Conservation (phyloP, 306 rosid species). For the Mimosa pudica region DNA sequence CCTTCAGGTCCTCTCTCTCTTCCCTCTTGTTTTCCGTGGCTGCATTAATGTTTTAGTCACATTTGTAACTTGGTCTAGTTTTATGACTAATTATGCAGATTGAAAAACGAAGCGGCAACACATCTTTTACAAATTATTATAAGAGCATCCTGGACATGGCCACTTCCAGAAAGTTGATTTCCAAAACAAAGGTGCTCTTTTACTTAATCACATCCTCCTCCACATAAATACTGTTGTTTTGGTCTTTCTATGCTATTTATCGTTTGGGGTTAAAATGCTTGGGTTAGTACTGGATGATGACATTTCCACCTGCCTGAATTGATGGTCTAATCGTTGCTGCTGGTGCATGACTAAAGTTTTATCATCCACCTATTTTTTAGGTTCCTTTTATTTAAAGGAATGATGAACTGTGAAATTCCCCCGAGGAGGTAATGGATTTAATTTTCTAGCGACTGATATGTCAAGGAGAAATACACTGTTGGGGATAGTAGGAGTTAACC, state of each 20-base stretch:
- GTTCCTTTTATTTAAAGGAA: constrained; percentile 2
- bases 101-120: constrained; percentile 57
- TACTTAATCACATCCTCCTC: constrained; percentile 20
- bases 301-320: neutral
- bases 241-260: neutral
- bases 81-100: constrained; percentile 51
- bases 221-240: neutral
- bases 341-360: neutral
- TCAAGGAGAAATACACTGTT: neutral
- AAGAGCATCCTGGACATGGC: constrained; percentile 80
- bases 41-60: constrained; percentile 15
- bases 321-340: constrained; percentile 9
- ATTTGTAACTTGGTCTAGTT: constrained; percentile 26
- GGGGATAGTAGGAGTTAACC: neutral
- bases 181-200: constrained; percentile 61
- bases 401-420: constrained; percentile 15
- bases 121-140: constrained; percentile 73
- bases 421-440: neutral
- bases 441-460: constrained; percentile 8
- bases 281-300: neutral
- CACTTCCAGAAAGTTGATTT: constrained; percentile 56
- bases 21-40: neutral
- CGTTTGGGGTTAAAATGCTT: neutral
- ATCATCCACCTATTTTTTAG: neutral
- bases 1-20: constrained; percentile 68